Percentiles rank a stretch among this genome's conserved stretches.
Conservation (phyloP, 495 filamentous ascomycete species). For the Peziza echinospora region DNA sequence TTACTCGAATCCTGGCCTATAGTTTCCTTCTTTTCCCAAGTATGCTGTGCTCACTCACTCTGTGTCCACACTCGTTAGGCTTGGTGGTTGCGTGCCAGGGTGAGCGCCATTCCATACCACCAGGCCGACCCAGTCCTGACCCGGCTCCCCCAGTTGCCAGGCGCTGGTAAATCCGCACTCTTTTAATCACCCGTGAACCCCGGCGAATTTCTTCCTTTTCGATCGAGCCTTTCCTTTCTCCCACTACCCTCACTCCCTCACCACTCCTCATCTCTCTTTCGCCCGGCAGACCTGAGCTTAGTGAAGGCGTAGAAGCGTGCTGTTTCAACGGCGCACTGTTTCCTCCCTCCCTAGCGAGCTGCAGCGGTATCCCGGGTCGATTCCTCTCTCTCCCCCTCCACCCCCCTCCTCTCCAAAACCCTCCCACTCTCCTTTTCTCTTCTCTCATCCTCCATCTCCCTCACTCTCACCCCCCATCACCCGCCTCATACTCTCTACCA, state of each 20-base stretch:
- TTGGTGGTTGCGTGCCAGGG: too few relatives aligned
- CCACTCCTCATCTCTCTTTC: conserved; percentile 11
- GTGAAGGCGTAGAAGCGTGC: conserved; percentile 19
- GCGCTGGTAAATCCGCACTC: too few relatives aligned
- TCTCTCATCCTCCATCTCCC: conserved; percentile 2
- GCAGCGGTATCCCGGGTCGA: conserved; percentile 19
- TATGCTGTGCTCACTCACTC: too few relatives aligned
- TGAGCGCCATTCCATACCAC: too few relatives aligned
- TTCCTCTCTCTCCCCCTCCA: conserved; percentile 11
- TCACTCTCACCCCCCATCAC: conserved; percentile 6
- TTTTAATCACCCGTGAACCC: too few relatives aligned
- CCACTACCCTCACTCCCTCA: conserved; percentile 12
- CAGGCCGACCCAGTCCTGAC: too few relatives aligned
- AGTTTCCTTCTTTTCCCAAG: too few relatives aligned
- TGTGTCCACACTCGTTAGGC: too few relatives aligned
- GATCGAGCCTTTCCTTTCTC: conserved; percentile 2
- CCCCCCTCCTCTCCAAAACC: conserved; percentile 2
- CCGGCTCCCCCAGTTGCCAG: too few relatives aligned
- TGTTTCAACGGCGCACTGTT: conserved; percentile 11
- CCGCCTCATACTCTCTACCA: conserved; percentile 5
- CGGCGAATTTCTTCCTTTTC: too few relatives aligned
- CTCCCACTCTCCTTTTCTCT: conserved; percentile 7
- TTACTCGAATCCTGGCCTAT: too few relatives aligned
- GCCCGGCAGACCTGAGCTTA: conserved; percentile 16
- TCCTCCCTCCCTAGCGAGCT: conserved; percentile 13